Evolutionary conservation across 768 basidiomycete species (phyloP), one percentile per base, ranked within the genome.

Genomic region (Rhodotorula diobovata): DNA sequence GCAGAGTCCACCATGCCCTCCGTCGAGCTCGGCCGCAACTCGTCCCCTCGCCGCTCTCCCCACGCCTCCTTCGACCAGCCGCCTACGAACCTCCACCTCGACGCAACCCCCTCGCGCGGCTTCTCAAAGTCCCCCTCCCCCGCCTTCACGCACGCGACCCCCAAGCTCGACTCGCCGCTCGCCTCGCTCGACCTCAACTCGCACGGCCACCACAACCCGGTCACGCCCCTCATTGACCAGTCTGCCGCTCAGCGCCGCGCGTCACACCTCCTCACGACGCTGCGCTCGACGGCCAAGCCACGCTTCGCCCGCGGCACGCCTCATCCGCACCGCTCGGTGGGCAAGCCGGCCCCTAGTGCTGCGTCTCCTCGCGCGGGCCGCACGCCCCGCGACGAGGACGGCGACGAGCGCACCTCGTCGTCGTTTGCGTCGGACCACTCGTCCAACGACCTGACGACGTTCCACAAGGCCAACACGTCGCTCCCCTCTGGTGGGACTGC

Each of bases 361-460:
- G n/a, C n/a, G n/a, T n/a, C n/a, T 30, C 7, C 12, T 39, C 59
- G 20, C 37, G 35, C 57, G n/a, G 21, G 56, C 63, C 32, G 63
- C 54, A 32, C 61, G 53, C n/a, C 30, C 11, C 15, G 37, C 16
- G 63, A 25, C 4, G 54, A 28, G 20, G 55, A 66, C 10, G 68
- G 60, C 32, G 66, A 63, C 25, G 55, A 73, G 48, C 55, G 55
- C 32, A 66, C 74, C 48, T 57, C 72, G 41, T 70, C 83, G 1
- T 92, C 91, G 2, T 87, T 89, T 79, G 83, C 90, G 58, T 92
- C 91, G 8, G 91, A 89, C 2, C 86, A 45, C 32, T 66, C 89
- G 2, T 93, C 93, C 34, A 90, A 94, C 73, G 92, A 95, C 78
- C 83, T 95, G 53, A 91, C 90, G 4, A 87, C 88, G 11, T 87